Evolutionary conservation across 1,284 basidiomycete genomes (phyloP).

Genomic region (Puccinia polysora): DNA sequence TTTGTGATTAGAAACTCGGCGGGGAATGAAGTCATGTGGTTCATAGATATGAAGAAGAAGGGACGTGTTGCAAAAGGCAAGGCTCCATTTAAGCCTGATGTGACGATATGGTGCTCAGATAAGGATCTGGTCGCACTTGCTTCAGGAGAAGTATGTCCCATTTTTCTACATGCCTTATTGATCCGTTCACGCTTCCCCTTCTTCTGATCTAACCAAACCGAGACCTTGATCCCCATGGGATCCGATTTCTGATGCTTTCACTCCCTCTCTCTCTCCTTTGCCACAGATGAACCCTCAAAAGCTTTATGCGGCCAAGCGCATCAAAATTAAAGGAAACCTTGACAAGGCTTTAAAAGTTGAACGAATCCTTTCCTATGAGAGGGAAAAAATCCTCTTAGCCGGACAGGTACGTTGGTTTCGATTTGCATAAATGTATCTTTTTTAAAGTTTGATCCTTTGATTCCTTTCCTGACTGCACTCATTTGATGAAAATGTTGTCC

Average conservation of each 20-base stretch:
- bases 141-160: conserved; percentile 22
- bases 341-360: conserved; percentile 40
- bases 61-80: conserved; percentile 40
- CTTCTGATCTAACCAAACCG: no score
- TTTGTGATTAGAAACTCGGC: conserved; percentile 40
- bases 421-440: background rate
- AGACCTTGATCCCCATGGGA: no score
- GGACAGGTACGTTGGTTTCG: conserved; percentile 14
- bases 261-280: no score
- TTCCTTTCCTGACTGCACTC: no score
- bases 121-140: conserved; percentile 36
- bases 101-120: conserved; percentile 43
- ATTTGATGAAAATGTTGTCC: no score
- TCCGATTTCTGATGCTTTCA: no score
- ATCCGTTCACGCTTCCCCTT: no score
- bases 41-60: conserved; percentile 40
- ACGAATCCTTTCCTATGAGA: conserved; percentile 36
- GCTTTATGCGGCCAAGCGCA: conserved; percentile 40
- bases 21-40: conserved; percentile 39
- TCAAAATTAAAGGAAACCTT: conserved; percentile 41
- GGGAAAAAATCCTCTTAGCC: conserved; percentile 39
- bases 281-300: conserved; percentile 41
- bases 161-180: no score
- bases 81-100: conserved; percentile 39
- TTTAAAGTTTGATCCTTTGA: background rate